A percentile compares a stretch with the other conserved stretches of the same genome.
Evolutionary conservation across 345 rosid species (phyloP).

Genomic region (Acer campestre): DNA sequence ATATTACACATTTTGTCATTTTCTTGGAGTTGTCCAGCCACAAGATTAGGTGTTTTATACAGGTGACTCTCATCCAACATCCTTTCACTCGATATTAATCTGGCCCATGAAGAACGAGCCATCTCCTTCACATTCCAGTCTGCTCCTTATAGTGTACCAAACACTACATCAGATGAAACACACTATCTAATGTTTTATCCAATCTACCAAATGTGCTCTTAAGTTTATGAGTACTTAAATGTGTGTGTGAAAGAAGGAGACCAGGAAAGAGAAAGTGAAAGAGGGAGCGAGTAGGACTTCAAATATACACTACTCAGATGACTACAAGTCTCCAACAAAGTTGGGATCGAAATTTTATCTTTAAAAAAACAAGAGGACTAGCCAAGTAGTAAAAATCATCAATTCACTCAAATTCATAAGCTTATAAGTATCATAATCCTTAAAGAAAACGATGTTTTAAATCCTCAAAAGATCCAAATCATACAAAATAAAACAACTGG

Average conservation of each 20-base stretch:
- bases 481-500: not conserved
- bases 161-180: not conserved
- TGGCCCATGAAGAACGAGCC: not conserved
- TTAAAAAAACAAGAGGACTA: not conserved
- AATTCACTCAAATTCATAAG: conserved; percentile 7
- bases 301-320: not conserved
- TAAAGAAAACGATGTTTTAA: not conserved
- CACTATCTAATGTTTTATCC: not conserved
- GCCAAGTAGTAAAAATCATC: not conserved
- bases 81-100: not conserved
- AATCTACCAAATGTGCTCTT: not conserved
- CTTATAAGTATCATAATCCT: not conserved
- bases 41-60: not conserved
- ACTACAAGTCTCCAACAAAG: not conserved
- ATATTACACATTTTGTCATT: not conserved
- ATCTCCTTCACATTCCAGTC: not conserved
- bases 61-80: not conserved
- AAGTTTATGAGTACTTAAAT: not conserved
- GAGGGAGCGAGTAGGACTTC: not conserved
- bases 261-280: not conserved
- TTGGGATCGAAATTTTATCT: not conserved
- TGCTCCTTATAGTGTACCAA: not conserved
- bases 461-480: not conserved
- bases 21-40: not conserved
- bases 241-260: not conserved